These are phyloP conservation scores for Colletotrichum camelliae DNA, from an alignment of 2,329 filamentous ascomycete genomes.

Conservation along the genomic window DNA sequence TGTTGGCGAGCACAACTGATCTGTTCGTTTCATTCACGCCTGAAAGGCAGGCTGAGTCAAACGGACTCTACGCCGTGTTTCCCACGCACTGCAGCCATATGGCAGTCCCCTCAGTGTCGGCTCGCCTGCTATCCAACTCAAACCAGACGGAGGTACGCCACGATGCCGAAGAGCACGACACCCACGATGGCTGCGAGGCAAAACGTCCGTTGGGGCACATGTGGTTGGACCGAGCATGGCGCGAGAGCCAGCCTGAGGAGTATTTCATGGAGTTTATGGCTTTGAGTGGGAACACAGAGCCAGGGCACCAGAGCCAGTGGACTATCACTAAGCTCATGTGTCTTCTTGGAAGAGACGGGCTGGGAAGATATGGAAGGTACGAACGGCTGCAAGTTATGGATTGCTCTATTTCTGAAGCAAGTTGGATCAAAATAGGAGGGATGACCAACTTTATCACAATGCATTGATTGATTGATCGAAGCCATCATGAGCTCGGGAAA, in stretches of 20 bases:
- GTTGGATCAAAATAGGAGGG: not conserved
- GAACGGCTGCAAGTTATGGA: not conserved
- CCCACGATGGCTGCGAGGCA: not conserved
- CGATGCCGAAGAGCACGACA: not conserved
- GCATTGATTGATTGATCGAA: not conserved
- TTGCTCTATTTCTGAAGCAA: not conserved
- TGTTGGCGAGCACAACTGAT: not conserved
- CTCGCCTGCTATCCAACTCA: not conserved
- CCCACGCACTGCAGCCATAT: not conserved
- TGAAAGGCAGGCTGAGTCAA: not conserved
- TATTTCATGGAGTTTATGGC: not conserved
- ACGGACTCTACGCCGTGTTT: not conserved
- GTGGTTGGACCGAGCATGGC: not conserved
- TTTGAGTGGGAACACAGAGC: not conserved
- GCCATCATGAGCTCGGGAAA: not conserved
- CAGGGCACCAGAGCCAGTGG: not conserved
- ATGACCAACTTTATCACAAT: not conserved
- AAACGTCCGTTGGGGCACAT: not conserved
- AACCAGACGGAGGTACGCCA: not conserved
- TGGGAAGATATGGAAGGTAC: not conserved
- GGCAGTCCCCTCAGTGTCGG: not conserved
- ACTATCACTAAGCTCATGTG: not conserved
- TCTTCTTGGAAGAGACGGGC: not conserved
- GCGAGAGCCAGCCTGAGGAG: not conserved
- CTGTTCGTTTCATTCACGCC: not conserved